A percentile compares a stretch with the other conserved stretches of the same genome.
Evolutionary conservation across 192 early-diverging fungal genomes (phyloP).

Genomic region (Coemansia brasiliensis): DNA sequence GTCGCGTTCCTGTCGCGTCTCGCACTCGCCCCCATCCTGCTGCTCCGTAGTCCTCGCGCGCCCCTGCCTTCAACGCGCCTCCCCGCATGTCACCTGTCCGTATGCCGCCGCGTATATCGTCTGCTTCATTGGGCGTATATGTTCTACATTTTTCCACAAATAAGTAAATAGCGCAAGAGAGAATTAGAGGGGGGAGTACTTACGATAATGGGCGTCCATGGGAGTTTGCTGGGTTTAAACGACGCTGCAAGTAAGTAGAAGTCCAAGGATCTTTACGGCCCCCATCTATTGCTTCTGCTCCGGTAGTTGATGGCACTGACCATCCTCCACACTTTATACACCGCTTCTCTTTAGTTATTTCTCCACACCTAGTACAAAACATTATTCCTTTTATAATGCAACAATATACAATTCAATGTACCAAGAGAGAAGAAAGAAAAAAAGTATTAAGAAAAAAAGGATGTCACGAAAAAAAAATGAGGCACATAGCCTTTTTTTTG

Average conservation of each 20-base stretch:
- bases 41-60: too few relatives aligned
- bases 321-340: constrained; percentile 41
- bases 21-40: constrained; percentile 13
- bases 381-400: constrained; percentile 7
- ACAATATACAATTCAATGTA: constrained; percentile 5
- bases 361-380: constrained; percentile 49
- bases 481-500: neutral
- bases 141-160: neutral
- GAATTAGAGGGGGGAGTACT: neutral
- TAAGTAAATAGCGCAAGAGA: neutral
- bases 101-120: too few relatives aligned
- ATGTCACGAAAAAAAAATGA: constrained; percentile 6
- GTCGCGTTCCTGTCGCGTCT: constrained; percentile 30
- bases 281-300: constrained; percentile 8
- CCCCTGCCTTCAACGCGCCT: too few relatives aligned
- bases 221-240: constrained; percentile 23
- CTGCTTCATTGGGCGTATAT: too few relatives aligned
- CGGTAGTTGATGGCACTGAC: constrained; percentile 34
- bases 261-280: constrained; percentile 52
- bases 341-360: constrained; percentile 18
- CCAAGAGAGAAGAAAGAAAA: constrained; percentile 1
- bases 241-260: constrained; percentile 42
- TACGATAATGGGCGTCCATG: constrained; percentile 17
- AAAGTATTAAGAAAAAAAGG: constrained; percentile 10
- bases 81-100: too few relatives aligned